A percentile compares a stretch with the other conserved stretches of the same genome.
Evolutionary conservation across 108 stramenopile species (phyloP).

Genomic region (Conticribra weissflogii): DNA sequence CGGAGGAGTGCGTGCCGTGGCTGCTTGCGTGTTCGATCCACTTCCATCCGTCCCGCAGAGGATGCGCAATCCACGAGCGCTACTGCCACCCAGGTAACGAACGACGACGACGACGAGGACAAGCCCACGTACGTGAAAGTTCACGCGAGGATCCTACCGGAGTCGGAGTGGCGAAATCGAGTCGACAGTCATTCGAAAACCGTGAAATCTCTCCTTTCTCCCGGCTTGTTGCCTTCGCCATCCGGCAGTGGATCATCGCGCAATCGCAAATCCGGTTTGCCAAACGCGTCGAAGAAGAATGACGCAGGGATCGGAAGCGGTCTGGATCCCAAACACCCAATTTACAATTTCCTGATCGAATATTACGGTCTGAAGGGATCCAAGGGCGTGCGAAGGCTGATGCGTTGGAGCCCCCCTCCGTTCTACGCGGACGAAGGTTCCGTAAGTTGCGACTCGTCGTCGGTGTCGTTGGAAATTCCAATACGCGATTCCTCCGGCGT

Average conservation of each 20-base stretch:
- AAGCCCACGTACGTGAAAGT: conserved; percentile 1
- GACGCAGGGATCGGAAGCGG: conserved; percentile 34
- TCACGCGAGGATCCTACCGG: conserved; percentile 5
- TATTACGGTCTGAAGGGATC: conserved; percentile 82
- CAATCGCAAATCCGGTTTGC: background rate
- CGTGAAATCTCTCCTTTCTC: conserved; percentile 13
- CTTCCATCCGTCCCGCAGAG: too few relatives aligned
- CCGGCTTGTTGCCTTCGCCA: conserved; percentile 5
- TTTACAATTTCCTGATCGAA: conserved; percentile 88
- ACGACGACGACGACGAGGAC: too few relatives aligned
- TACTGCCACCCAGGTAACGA: too few relatives aligned
- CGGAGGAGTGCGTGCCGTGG: too few relatives aligned
- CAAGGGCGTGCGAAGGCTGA: conserved; percentile 64
- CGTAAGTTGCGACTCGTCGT: too few relatives aligned
- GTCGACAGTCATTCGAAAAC: conserved; percentile 7
- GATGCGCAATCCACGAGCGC: too few relatives aligned
- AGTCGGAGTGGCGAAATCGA: conserved; percentile 22
- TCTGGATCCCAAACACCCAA: conserved; percentile 74
- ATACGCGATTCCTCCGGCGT: too few relatives aligned
- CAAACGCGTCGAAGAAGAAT: background rate
- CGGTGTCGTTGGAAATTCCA: too few relatives aligned
- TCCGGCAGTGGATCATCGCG: background rate
- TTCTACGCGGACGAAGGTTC: background rate
- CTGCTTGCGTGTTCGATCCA: too few relatives aligned
- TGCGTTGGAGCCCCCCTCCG: conserved; percentile 69